Base-by-base conservation (phyloP, 2,329 filamentous ascomycete genomes). In the Pseudogymnoascus sp. region DNA sequence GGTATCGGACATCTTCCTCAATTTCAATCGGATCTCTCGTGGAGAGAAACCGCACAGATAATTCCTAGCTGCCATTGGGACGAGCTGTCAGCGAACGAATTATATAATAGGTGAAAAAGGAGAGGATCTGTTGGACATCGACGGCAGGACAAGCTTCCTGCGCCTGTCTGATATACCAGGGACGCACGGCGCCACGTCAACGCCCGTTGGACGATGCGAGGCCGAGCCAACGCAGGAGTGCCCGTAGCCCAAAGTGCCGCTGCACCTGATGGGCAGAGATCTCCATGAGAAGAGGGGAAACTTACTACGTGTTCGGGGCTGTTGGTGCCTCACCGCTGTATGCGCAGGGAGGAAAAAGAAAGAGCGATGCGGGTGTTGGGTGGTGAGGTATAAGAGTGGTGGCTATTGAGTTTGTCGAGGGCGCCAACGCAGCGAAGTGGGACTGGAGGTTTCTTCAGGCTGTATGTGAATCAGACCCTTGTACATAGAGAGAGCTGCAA, bases 1-100 rank as follows among this genome's bases (percentile, higher is more conserved):
- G 37, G 66, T 61, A 48, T 70, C 68, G 21, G 67, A 65, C 69
- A 71, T 71, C 28, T 64, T 66, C 28, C 34, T 57, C 5, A 57
- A 34, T 63, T 35, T 60, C 33, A 34, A 59, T 60, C 37, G 28
- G 18, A 60, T 23, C 41, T 55, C 26, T 39, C 39, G 28, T 28
- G 58, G 30, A 59, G 38, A 45, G 33, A 55, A 35, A 13, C 38
- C 58, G 15, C 39, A 59, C 35, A 59, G 33, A 55, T 59, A 37
- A 18, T 23, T 34, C 19, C 45, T 59, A 45, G 26, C 58, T 59
- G 58, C 39, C 58, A 59, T 59, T 37, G 52, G 28, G 41, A 28
- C 13, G 3, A 57, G 15, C 52, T 34, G 52, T 57, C 34, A 57
- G 52, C 52, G 34, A 34, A 57, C 52, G 34, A 57, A 57, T 34